Base-by-base conservation (phyloP, 2,329 filamentous ascomycete species). In the Aspergillus japonicus region DNA sequence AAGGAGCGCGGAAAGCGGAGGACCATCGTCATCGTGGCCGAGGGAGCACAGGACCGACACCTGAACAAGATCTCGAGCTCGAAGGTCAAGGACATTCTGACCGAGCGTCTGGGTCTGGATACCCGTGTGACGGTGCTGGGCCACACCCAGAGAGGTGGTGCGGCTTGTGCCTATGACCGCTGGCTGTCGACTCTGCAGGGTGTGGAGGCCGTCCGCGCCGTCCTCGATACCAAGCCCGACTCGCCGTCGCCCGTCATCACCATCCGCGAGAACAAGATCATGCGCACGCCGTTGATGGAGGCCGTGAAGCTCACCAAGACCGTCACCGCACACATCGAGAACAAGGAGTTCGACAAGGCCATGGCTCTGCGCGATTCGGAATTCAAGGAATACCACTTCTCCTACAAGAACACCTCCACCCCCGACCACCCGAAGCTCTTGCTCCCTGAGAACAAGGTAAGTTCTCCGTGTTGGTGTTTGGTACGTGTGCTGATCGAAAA, bases 191-290 rank as follows among this genome's bases (percentile, higher is more conserved):
- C 95, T 0, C 81, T 98, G 39, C 95, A 99, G 74, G 95, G 93
- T 70, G 92, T 96, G 3, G 93, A 97, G 76, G 94, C 93, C 24
- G 93, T 98, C 71, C 92, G 90, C 70, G 93, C 94, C 23, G 91
- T 97, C 19, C 83, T 97, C 29, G 91, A 96, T 66, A 91, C 92
- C 53, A 96, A 88, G 0, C 92, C 95, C 10, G 89, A 95, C 48
- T 94, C 91, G 0, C 91, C 92, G 57, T 96, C 92, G 52, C 94
- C 92, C 59, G 93, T 99, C 72, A 98, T 99, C 73, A 93, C 92
- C 68, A 93, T 99, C 67, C 93, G 89, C 64, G 95, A 99, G 81
- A 98, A 98, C 84, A 96, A 99, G 81, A 98, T 99, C 73, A 88
- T 92, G 65, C 87, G 93, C 57, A 92, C 93, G 68, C 89, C 92